Evolutionary conservation across 805 yeast genomes (phyloP).

Genomic region (Teunomyces atbi): DNA sequence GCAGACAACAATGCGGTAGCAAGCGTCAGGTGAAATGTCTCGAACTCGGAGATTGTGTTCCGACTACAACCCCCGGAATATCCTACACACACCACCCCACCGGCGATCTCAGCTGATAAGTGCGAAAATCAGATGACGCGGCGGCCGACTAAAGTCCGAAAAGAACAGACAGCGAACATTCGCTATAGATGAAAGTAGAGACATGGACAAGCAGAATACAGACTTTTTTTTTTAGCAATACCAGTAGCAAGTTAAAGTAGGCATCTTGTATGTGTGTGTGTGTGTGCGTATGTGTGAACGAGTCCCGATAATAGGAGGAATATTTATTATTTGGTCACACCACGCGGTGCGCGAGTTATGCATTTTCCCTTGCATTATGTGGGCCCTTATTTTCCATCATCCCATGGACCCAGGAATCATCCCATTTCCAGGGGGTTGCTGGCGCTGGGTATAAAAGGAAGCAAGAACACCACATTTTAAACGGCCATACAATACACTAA

Average conservation of each 20-base stretch:
- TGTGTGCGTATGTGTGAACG: no score
- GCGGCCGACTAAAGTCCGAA: not conserved
- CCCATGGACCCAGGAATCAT: constrained; percentile 1
- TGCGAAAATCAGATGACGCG: constrained; percentile 3
- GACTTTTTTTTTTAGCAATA: not conserved
- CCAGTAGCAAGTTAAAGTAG: no score
- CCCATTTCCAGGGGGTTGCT: constrained; percentile 1
- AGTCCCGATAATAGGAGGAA: no score
- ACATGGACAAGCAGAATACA: not conserved
- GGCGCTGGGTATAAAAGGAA: not conserved
- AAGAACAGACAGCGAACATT: not conserved
- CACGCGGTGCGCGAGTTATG: not conserved
- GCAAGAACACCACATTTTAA: not conserved
- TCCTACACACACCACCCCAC: constrained; percentile 3
- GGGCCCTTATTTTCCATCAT: not conserved
- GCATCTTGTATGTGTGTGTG: no score
- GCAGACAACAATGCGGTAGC: not conserved
- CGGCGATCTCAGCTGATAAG: constrained; percentile 4
- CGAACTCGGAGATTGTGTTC: not conserved
- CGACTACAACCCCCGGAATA: not conserved
- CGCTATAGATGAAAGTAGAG: not conserved
- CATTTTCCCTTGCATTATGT: not conserved
- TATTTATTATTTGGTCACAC: not conserved
- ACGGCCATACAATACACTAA: not conserved
- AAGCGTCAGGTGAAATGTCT: not conserved